These are phyloP conservation scores for Globisporangium ultimum DNA, from an alignment of 352 stramenopile genomes.

Conservation along the genomic window DNA sequence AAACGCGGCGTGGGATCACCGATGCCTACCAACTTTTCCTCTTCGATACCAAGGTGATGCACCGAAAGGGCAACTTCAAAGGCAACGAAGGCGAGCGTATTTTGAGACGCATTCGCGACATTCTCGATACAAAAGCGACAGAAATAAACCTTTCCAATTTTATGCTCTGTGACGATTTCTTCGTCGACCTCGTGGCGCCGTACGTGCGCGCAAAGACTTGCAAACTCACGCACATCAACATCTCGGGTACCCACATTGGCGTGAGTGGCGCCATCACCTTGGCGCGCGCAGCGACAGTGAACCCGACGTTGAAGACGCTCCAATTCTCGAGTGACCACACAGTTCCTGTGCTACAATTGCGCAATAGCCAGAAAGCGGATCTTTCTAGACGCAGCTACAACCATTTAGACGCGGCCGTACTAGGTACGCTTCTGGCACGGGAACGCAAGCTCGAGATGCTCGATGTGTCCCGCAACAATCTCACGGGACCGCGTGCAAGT, in stretches of 20 bases:
- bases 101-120: conserved; percentile 45
- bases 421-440: conserved; percentile 45
- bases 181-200: conserved; percentile 38
- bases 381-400: conserved; percentile 34
- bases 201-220: conserved; percentile 56
- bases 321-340: conserved; percentile 37
- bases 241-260: conserved; percentile 50
- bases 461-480: conserved; percentile 46
- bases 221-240: conserved; percentile 38
- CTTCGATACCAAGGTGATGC: conserved; percentile 56
- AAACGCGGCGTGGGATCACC: conserved; percentile 53
- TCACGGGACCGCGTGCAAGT: conserved; percentile 44
- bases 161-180: conserved; percentile 54
- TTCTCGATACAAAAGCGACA: conserved; percentile 29
- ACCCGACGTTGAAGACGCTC: conserved; percentile 35
- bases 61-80: conserved; percentile 69
- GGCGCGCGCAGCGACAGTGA: conserved; percentile 25
- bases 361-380: conserved; percentile 20
- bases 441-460: conserved; percentile 48
- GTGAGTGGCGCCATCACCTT: conserved; percentile 37
- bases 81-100: conserved; percentile 48
- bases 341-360: conserved; percentile 31
- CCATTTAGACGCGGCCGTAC: conserved; percentile 56
- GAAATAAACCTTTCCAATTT: conserved; percentile 56
- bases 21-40: conserved; percentile 64